Evolutionary conservation across 2,329 filamentous ascomycete genomes (phyloP), one percentile per base, ranked within the genome.

Genomic region (Pyrenochaeta sp.): DNA sequence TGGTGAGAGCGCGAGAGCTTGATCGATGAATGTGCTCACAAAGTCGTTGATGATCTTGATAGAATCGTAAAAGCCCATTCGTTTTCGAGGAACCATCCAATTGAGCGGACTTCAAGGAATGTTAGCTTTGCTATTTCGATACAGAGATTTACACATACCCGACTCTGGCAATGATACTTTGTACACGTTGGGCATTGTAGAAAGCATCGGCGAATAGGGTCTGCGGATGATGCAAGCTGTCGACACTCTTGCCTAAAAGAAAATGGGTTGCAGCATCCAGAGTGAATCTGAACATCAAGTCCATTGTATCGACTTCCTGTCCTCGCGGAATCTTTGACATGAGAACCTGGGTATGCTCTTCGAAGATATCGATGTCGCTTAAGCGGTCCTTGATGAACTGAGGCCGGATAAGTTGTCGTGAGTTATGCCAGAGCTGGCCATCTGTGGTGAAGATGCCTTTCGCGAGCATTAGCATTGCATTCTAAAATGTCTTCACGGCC

Each of bases 191-290:
- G 3, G 92, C 88, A 55, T 89, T 85, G 61, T 81, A 83, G 72
- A 96, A 96, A 4, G 90, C 87, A 32, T 87, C 80, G n/a, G 89
- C 89, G 62, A 96, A 96, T 13, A 81, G 77, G 37, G 82, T 82
- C 36, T 77, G 79, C 3, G 79, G 82, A 42, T 82, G 82, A 6
- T 69, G 48, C n/a, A 79, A 55, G 55, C 80, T 84, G 32, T 81
- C 82, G 14, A 92, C 86, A 51, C 88, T 88, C 48, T 85, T 78
- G 3, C 92, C 92, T 2, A 96, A 81, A 19, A 96, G 74, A 66
- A 96, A 96, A 58, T 95, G 88, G 0, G 91, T 96, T 2, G 89
- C 85, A 6, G 89, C 86, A 70, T 96, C 92, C 19, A 96, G 79
- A 0, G 90, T 92, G 19, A 60, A 72, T 36, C 89, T 81, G 75